A percentile compares a stretch with the other conserved stretches of the same genome.
phyloP scores from a whole-genome alignment of 805 yeast genomes.

The Yamadazyma scolyti region DNA sequence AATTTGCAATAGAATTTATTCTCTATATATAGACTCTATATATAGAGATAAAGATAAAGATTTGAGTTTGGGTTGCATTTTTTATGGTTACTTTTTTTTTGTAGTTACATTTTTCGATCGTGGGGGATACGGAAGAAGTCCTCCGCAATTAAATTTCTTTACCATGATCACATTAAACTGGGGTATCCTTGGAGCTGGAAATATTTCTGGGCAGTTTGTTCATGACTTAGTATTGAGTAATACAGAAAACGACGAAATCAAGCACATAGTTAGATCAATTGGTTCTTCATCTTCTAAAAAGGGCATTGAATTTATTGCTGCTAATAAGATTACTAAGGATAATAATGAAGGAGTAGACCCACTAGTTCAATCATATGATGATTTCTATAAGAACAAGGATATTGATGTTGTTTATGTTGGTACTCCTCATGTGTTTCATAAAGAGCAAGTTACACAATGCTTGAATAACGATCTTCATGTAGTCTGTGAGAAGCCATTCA shows the following conservation, averaged over 20 bases:
- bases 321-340: conserved; percentile 12
- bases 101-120: no score
- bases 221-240: conserved; percentile 33
- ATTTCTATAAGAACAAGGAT: conserved; percentile 38
- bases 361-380: conserved; percentile 33
- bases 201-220: conserved; percentile 44
- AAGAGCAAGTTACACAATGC: conserved; percentile 41
- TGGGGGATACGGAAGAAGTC: no score
- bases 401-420: conserved; percentile 53
- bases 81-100: no score
- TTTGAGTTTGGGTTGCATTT: no score
- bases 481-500: conserved; percentile 53
- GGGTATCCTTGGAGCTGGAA: conserved; percentile 51
- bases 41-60: no score
- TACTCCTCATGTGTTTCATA: conserved; percentile 51
- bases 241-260: conserved; percentile 16
- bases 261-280: conserved; percentile 34
- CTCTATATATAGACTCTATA: no score
- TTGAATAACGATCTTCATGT: conserved; percentile 46
- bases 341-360: conserved; percentile 26
- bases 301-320: conserved; percentile 30
- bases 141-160: no score
- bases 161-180: conserved; percentile 22
- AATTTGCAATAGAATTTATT: not conserved
- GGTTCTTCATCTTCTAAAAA: conserved; percentile 35